phyloP scores from a whole-genome alignment of 2,329 filamentous ascomycete genomes.

The Fusarium chaquense region DNA sequence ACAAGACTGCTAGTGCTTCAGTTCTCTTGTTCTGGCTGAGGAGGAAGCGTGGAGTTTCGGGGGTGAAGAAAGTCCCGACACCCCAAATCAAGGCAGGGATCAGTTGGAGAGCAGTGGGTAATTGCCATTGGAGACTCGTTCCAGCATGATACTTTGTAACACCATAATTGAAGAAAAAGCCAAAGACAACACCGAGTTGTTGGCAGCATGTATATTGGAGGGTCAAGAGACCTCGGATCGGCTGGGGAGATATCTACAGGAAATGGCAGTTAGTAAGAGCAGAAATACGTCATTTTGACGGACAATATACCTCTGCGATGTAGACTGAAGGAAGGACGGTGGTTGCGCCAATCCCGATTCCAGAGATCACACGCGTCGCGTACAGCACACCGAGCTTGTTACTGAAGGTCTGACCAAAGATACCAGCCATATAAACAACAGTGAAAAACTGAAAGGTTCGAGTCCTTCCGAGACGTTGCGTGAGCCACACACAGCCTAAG shows the following conservation, averaged over 20 bases:
- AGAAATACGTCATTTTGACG: fast-evolving
- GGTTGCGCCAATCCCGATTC: conserved; percentile 46
- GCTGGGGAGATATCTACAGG: conserved; percentile 42
- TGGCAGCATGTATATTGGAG: conserved; percentile 52
- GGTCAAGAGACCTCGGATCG: conserved; percentile 50
- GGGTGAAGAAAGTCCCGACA: conserved; percentile 43
- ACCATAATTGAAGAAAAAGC: conserved; percentile 54
- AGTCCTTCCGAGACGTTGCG: conserved; percentile 42
- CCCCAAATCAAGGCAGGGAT: conserved; percentile 47
- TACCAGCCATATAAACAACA: conserved; percentile 54
- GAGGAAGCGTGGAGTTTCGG: conserved; percentile 46
- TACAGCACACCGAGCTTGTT: conserved; percentile 47
- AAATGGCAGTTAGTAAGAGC: fast-evolving
- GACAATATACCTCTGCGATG: conserved; percentile 41
- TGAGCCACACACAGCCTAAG: conserved; percentile 44
- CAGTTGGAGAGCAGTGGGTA: conserved; percentile 46
- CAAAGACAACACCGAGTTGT: conserved; percentile 51
- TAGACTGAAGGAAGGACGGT: conserved; percentile 49
- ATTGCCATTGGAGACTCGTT: conserved; percentile 45
- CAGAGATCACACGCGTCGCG: conserved; percentile 42
- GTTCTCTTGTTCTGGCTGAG: conserved; percentile 38
- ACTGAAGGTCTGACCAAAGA: conserved; percentile 49
- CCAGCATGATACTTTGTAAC: conserved; percentile 48
- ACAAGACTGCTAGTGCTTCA: conserved; percentile 38
- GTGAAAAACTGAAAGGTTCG: conserved; percentile 46